Percentiles rank a stretch among this genome's conserved stretches.
Conservation (phyloP, 306 rosid genomes). For the Cyclanthera cordifolia region DNA sequence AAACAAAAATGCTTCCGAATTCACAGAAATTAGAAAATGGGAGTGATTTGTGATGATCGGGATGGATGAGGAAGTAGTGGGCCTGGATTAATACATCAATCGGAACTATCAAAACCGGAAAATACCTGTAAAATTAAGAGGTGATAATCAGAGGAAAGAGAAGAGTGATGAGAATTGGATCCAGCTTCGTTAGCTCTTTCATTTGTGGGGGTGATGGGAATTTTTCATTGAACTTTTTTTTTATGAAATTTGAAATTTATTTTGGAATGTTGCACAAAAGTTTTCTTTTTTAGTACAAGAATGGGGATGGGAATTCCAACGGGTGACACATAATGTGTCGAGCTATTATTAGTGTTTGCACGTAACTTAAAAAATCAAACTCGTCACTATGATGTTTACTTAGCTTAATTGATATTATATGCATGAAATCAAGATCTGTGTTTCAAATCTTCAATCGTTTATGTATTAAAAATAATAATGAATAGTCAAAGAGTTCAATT, state of each 20-base stretch:
- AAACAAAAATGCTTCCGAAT: neutral
- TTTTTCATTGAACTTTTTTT: neutral
- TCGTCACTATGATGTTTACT: too few species aligned
- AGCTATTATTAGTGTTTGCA: too few species aligned
- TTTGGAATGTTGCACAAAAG: neutral
- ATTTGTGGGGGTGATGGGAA: slow-evolving; percentile 19
- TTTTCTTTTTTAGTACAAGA: too few species aligned
- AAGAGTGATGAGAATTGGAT: slow-evolving; percentile 25
- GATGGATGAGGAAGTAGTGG: neutral
- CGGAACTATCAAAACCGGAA: neutral
- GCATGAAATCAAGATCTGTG: too few species aligned
- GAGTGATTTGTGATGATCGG: neutral
- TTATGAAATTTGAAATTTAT: neutral
- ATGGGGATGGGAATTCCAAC: too few species aligned
- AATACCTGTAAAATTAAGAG: neutral
- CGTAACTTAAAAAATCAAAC: too few species aligned
- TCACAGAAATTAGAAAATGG: neutral
- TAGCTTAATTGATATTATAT: too few species aligned
- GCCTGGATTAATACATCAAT: neutral
- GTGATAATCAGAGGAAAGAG: slow-evolving; percentile 1
- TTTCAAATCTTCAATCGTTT: too few species aligned
- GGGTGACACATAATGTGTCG: too few species aligned
- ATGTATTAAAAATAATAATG: too few species aligned
- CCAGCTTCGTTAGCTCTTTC: slow-evolving; percentile 48
- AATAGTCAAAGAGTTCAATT: too few species aligned